Conservation (phyloP, 305 asterid species). For the Caryopteris hybrid region DNA sequence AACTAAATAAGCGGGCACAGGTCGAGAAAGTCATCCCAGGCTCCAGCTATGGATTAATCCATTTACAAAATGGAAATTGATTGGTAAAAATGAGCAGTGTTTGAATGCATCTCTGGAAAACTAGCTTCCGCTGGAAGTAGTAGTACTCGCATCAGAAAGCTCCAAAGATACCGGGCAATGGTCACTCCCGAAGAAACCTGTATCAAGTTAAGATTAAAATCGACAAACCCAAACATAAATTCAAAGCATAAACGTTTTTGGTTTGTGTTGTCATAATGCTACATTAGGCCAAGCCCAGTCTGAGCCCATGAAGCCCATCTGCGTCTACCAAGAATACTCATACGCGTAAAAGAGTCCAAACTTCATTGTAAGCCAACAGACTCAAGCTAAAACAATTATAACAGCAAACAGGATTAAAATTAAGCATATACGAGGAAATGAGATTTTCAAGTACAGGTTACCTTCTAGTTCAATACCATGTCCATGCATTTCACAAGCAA, state of each 20-base stretch:
- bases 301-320: too few relatives aligned
- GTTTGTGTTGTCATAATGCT: too few relatives aligned
- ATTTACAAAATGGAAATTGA: not conserved
- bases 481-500: constrained; percentile 78
- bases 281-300: too few relatives aligned
- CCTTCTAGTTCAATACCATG: constrained; percentile 83
- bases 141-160: constrained; percentile 38
- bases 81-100: not conserved
- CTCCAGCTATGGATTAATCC: not conserved
- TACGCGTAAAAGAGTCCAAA: too few relatives aligned
- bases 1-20: not conserved
- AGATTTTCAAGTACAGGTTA: constrained; percentile 12
- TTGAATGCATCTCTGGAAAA: not conserved
- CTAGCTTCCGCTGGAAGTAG: constrained; percentile 21
- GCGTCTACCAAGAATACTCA: too few relatives aligned
- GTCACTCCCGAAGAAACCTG: constrained; percentile 97
- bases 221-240: too few relatives aligned
- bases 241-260: too few relatives aligned
- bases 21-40: not conserved
- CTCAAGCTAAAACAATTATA: not conserved
- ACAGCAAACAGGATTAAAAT: not conserved
- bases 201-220: too few relatives aligned
- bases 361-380: too few relatives aligned
- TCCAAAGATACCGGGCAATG: constrained; percentile 88
- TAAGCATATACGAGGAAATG: not conserved